Conservation (phyloP, 2,329 filamentous ascomycete species). For the Aureobasidium subglaciale region DNA sequence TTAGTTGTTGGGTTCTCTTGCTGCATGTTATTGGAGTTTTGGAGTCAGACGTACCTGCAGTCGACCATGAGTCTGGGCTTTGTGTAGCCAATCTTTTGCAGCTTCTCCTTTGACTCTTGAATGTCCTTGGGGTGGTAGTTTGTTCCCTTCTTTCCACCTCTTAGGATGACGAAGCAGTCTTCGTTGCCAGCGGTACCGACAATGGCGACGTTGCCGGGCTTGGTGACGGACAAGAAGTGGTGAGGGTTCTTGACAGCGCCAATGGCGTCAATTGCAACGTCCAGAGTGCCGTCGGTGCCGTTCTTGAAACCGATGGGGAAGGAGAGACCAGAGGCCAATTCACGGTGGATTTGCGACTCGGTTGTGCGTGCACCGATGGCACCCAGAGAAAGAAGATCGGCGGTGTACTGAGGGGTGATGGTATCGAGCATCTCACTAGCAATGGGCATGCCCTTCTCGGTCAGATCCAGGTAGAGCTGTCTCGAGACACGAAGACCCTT, state of each 20-base stretch:
- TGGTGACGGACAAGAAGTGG: conserved; percentile 95
- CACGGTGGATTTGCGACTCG: conserved; percentile 90
- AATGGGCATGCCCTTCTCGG: conserved; percentile 86
- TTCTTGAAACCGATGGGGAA: conserved; percentile 99
- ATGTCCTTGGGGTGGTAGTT: conserved; percentile 89
- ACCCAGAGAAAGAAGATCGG: conserved; percentile 83
- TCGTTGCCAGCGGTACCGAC: conserved; percentile 92
- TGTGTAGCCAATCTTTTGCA: conserved; percentile 63
- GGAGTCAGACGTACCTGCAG: conserved; percentile 43
- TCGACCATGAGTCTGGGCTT: conserved; percentile 86
- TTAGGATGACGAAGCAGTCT: conserved; percentile 92
- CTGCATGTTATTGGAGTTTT: not conserved
- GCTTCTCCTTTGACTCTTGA: conserved; percentile 69
- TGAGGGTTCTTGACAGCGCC: conserved; percentile 86
- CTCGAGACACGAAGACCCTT: conserved; percentile 83
- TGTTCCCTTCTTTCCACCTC: conserved; percentile 85
- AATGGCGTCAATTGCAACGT: conserved; percentile 91
- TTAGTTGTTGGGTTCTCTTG: not conserved
- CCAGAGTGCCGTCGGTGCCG: conserved; percentile 84
- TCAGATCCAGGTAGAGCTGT: conserved; percentile 89
- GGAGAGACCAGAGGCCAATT: conserved; percentile 85
- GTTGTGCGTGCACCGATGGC: conserved; percentile 95
- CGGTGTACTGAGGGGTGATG: conserved; percentile 93
- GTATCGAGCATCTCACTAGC: conserved; percentile 98
- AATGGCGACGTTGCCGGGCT: conserved; percentile 90